These are phyloP conservation scores for Aspergillus sp. DNA, from an alignment of 2,329 filamentous ascomycete species.

Conservation along the genomic window DNA sequence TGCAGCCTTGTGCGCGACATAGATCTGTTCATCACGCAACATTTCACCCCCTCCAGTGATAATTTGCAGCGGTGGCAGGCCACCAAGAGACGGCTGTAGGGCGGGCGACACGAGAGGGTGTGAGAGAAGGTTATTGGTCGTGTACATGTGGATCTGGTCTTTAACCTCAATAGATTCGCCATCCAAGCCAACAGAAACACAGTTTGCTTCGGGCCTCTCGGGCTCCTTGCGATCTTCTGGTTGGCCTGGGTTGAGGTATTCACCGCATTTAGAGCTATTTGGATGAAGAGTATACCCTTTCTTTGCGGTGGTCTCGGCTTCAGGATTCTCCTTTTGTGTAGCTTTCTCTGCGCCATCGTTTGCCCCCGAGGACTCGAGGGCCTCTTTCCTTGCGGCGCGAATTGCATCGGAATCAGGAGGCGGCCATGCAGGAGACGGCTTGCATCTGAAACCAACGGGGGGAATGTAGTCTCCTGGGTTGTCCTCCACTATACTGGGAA, in stretches of 20 bases:
- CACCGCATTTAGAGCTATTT: constrained; percentile 6
- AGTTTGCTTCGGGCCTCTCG: constrained; percentile 20
- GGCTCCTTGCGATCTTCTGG: constrained; percentile 11
- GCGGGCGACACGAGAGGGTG: constrained; percentile 88
- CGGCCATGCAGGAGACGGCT: constrained; percentile 84
- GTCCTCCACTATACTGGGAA: constrained; percentile 73
- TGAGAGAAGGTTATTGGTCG: constrained; percentile 73
- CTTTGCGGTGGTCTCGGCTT: constrained; percentile 25
- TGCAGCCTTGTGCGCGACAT: constrained; percentile 87
- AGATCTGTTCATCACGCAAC: constrained; percentile 88
- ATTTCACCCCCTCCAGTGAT: constrained; percentile 83
- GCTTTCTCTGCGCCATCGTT: constrained; percentile 14
- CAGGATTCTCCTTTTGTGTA: constrained; percentile 9
- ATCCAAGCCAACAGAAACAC: constrained; percentile 61
- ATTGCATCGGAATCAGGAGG: constrained; percentile 76
- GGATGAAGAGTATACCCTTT: constrained; percentile 21
- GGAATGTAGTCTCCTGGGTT: constrained; percentile 81
- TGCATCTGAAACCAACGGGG: constrained; percentile 77
- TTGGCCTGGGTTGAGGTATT: constrained; percentile 16
- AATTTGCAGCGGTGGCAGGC: constrained; percentile 77
- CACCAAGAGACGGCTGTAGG: constrained; percentile 79
- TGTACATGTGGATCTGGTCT: constrained; percentile 85
- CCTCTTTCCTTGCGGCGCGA: constrained; percentile 37
- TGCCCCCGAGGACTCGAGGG: constrained; percentile 37
- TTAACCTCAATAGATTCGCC: constrained; percentile 65